Conservation (phyloP, 75 land plant genomes). For the Pinus albicaulis region DNA sequence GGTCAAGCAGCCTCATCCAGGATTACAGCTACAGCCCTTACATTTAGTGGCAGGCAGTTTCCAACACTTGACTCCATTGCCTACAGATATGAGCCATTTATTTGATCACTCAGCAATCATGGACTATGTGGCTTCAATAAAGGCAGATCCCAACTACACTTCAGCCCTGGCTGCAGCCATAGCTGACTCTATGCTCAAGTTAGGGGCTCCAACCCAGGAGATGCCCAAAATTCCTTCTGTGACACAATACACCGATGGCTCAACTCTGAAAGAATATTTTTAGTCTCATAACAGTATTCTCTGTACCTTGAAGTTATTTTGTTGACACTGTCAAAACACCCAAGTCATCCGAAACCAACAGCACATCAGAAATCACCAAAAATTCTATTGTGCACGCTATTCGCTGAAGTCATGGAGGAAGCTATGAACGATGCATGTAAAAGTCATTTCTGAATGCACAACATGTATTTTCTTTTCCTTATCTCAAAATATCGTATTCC, state of each 20-base stretch:
- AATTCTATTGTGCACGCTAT: too few species aligned
- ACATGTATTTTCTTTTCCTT: too few species aligned
- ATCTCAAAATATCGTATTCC: too few species aligned
- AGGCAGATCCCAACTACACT: not conserved
- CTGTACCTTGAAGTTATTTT: not conserved
- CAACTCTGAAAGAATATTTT: not conserved
- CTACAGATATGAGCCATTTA: not conserved
- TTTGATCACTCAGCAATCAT: not conserved
- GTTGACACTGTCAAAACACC: not conserved
- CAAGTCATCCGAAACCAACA: too few species aligned
- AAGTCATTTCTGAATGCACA: too few species aligned
- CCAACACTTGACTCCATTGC: not conserved
- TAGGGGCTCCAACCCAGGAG: not conserved
- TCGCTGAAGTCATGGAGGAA: too few species aligned
- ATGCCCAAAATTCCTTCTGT: too few species aligned
- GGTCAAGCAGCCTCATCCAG: not conserved
- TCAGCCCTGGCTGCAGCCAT: not conserved
- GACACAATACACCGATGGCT: not conserved
- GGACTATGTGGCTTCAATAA: conserved; percentile 11
- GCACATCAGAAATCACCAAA: not conserved
- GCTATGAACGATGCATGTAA: too few species aligned
- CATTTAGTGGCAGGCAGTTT: not conserved
- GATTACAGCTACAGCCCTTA: not conserved
- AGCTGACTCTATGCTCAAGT: not conserved
- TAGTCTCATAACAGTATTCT: not conserved